These are phyloP conservation scores for Pseudopyricularia cyperi DNA, from an alignment of 2,329 filamentous ascomycete species.

Conservation along the genomic window DNA sequence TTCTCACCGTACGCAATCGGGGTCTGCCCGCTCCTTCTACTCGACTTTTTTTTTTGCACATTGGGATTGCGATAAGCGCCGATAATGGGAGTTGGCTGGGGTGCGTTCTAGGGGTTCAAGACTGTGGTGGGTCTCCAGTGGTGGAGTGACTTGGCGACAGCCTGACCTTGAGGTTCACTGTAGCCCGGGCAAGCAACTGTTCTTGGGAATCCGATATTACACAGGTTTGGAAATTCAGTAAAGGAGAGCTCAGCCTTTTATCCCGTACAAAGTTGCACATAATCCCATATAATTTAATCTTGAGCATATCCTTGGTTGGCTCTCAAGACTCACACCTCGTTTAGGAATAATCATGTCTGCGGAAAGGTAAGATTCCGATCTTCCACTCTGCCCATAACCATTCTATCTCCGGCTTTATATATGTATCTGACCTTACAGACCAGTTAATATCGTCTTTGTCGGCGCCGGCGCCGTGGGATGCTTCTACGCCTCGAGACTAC, in stretches of 20 bases:
- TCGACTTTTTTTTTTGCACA: neutral
- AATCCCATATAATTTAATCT: no score
- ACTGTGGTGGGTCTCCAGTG: neutral
- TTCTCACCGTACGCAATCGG: neutral
- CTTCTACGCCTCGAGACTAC: conserved; percentile 58
- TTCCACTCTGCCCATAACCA: neutral
- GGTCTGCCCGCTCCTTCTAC: neutral
- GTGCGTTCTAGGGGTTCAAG: neutral
- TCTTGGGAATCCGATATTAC: no score
- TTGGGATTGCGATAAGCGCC: neutral
- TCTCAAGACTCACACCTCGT: no score
- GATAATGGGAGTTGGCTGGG: neutral
- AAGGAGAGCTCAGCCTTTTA: no score
- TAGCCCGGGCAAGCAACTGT: no score
- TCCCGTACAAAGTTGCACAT: no score
- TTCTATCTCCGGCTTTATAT: neutral
- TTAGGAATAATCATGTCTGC: no score
- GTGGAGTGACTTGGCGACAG: neutral
- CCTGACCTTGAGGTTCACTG: neutral
- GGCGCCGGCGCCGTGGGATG: conserved; percentile 61
- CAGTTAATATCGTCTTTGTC: conserved; percentile 50
- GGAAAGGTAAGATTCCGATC: neutral
- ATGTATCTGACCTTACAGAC: conserved; percentile 16
- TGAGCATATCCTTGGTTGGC: no score
- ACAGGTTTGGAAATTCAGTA: no score